These are phyloP conservation scores for Adansonia grandidieri DNA, from an alignment of 441 rosid genomes.

Conservation along the genomic window DNA sequence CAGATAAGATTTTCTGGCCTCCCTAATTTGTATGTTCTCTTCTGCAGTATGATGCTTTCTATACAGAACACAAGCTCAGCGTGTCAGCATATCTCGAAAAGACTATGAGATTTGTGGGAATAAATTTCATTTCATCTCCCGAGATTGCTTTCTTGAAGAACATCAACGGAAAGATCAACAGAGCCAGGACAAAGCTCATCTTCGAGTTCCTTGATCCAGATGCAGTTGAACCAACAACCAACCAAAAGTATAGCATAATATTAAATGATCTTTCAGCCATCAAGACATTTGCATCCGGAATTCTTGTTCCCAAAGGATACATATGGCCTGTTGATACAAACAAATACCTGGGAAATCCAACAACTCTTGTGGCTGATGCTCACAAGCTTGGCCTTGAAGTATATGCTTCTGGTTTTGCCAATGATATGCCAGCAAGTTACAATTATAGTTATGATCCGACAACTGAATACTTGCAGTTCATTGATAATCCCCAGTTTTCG, in stretches of 20 bases:
- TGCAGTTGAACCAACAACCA: slow-evolving; percentile 71
- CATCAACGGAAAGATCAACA: slow-evolving; percentile 46
- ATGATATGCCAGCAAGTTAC: slow-evolving; percentile 54
- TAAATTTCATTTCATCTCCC: slow-evolving; percentile 65
- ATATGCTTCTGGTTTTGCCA: slow-evolving; percentile 77
- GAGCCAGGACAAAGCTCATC: slow-evolving; percentile 55
- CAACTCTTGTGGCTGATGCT: slow-evolving; percentile 76
- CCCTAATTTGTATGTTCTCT: background rate
- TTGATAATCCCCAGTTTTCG: slow-evolving; percentile 57
- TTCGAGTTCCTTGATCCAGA: slow-evolving; percentile 52
- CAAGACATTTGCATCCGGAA: slow-evolving; percentile 71
- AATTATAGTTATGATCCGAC: slow-evolving; percentile 67
- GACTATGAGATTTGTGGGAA: slow-evolving; percentile 27
- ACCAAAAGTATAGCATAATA: slow-evolving; percentile 54
- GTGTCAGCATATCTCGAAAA: slow-evolving; percentile 42
- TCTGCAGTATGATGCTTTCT: slow-evolving; percentile 69
- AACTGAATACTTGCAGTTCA: slow-evolving; percentile 69
- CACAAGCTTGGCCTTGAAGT: slow-evolving; percentile 73
- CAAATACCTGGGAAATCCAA: slow-evolving; percentile 55
- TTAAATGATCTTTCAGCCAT: slow-evolving; percentile 55
- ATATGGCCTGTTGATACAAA: slow-evolving; percentile 58
- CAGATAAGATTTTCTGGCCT: too few relatives aligned
- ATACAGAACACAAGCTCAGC: slow-evolving; percentile 58
- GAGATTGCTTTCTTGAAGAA: slow-evolving; percentile 79
- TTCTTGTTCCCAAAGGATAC: slow-evolving; percentile 77